Evolutionary conservation across 106 monocot species (phyloP), one percentile per base, ranked within the genome.

Genomic region (Hemerocallis citrina): DNA sequence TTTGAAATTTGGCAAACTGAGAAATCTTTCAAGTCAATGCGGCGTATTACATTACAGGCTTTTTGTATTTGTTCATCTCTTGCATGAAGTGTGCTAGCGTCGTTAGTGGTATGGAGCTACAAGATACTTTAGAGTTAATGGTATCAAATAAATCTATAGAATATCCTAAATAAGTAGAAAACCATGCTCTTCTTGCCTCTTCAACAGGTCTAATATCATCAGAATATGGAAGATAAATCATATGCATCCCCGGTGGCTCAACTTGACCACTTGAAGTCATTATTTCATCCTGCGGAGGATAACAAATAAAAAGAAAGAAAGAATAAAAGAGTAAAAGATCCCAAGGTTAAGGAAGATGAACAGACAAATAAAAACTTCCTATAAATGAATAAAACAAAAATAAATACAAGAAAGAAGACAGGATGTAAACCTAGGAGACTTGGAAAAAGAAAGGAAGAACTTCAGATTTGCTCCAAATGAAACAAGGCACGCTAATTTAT

Each of bases 231-330:
- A 95, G 80, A 78, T 90, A 86, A 57, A 95, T 89, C 89, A 95
- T 86, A 52, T 95, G 89, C 78, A 95, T 89, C 68, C 94, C 89
- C 33, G 94, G 94, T 38, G 94, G 94, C 57, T 95, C 94, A 20
- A 90, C 64, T 79, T 89, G 94, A 68, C 86, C 86, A 38, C 78
- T 74, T 32, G 83, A 71, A 72, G 64, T 81, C 22, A 64, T 65
- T 35, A 95, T 67, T 52, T 89, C 93, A 48, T 80, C 93, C 91
- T 91, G 77, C 24, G 35, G n/a, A n/a, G n/a, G n/a, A n/a, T n/a
- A n/a, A n/a, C n/a, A n/a, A n/a, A n/a, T n/a, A n/a, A n/a, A n/a
- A n/a, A n/a, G n/a, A n/a, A n/a, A n/a, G n/a, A n/a, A n/a, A n/a
- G n/a, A n/a, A n/a, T n/a, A n/a, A n/a, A n/a, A n/a, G n/a, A n/a